A percentile compares a stretch with the other conserved stretches of the same genome.
These are phyloP conservation scores for Suillus placidus DNA, from an alignment of 768 basidiomycete genomes.

Conservation along the genomic window DNA sequence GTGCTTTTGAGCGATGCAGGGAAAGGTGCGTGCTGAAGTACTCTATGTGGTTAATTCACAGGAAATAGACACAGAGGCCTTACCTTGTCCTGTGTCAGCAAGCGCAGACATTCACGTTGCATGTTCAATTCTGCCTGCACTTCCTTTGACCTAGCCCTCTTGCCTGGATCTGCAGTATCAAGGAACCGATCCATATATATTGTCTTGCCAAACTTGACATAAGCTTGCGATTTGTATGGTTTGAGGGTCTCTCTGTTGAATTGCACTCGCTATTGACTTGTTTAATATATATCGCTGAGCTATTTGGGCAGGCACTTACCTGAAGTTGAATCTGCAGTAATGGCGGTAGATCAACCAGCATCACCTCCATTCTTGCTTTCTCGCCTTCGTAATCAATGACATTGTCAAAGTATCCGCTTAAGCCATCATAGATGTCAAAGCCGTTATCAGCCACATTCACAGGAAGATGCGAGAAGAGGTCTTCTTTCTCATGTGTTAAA, in stretches of 20 bases:
- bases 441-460: slow-evolving; percentile 90
- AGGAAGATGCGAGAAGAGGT: slow-evolving; percentile 90
- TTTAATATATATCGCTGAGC: slow-evolving; percentile 11
- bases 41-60: slow-evolving; percentile 2
- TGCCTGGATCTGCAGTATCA: slow-evolving; percentile 69
- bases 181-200: slow-evolving; percentile 93
- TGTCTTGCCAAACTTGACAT: slow-evolving; percentile 86
- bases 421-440: slow-evolving; percentile 90
- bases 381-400: slow-evolving; percentile 85
- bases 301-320: slow-evolving; percentile 46
- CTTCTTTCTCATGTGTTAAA: slow-evolving; percentile 82
- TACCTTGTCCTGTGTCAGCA: slow-evolving; percentile 76
- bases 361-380: slow-evolving; percentile 85
- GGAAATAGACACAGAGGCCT: slow-evolving; percentile 9
- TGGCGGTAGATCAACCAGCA: slow-evolving; percentile 84
- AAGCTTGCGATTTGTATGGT: slow-evolving; percentile 95
- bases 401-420: slow-evolving; percentile 90
- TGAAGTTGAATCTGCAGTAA: slow-evolving; percentile 95
- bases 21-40: slow-evolving; percentile 60
- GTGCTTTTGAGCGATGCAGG: slow-evolving; percentile 57
- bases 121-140: slow-evolving; percentile 68
- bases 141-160: slow-evolving; percentile 69
- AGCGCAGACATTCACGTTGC: slow-evolving; percentile 67
- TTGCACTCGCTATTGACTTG: slow-evolving; percentile 72
- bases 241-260: slow-evolving; percentile 91